Percentiles rank a stretch among this genome's conserved stretches.
phyloP scores from a whole-genome alignment of 2,329 filamentous ascomycete species.

The Coniochaeta pulveracea region DNA sequence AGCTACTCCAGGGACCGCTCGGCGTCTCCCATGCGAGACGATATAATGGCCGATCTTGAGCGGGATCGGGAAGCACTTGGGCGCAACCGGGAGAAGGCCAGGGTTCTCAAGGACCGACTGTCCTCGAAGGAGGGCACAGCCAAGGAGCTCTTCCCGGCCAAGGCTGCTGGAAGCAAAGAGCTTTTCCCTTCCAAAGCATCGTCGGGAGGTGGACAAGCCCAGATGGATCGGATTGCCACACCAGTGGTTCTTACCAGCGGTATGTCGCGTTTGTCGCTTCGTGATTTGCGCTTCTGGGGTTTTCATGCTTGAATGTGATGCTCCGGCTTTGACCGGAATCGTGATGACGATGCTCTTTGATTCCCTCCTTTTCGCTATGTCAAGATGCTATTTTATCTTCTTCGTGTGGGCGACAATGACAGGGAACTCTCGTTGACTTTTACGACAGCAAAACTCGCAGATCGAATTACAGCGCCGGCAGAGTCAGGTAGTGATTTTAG shows the following conservation, averaged over 20 bases:
- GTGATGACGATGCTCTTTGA: too few species aligned
- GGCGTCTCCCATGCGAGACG: slow-evolving; percentile 36
- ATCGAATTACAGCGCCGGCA: slow-evolving; percentile 20
- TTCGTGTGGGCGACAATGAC: slow-evolving; percentile 1
- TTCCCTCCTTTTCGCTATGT: too few species aligned
- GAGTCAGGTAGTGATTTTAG: slow-evolving; percentile 29
- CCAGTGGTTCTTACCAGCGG: slow-evolving; percentile 21
- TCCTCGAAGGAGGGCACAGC: slow-evolving; percentile 23
- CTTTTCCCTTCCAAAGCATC: too few species aligned
- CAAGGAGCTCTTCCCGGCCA: slow-evolving; percentile 49
- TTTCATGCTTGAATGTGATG: slow-evolving; percentile 5
- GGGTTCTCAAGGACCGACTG: slow-evolving; percentile 30
- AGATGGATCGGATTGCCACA: slow-evolving; percentile 21
- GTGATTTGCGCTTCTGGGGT: slow-evolving; percentile 10
- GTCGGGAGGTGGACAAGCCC: slow-evolving; percentile 14
- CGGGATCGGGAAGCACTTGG: slow-evolving; percentile 16
- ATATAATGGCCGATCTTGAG: slow-evolving; percentile 19
- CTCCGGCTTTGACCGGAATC: background rate
- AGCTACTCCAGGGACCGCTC: slow-evolving; percentile 33
- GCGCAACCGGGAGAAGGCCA: slow-evolving; percentile 31
- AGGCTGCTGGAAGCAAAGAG: too few species aligned
- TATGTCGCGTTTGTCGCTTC: slow-evolving; percentile 15
- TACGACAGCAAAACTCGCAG: slow-evolving; percentile 19
- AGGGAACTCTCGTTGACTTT: slow-evolving; percentile 9
- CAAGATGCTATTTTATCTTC: too few species aligned